These are phyloP conservation scores for Spergularia bocconei DNA, from an alignment of 148 eudicot species.

Conservation along the genomic window DNA sequence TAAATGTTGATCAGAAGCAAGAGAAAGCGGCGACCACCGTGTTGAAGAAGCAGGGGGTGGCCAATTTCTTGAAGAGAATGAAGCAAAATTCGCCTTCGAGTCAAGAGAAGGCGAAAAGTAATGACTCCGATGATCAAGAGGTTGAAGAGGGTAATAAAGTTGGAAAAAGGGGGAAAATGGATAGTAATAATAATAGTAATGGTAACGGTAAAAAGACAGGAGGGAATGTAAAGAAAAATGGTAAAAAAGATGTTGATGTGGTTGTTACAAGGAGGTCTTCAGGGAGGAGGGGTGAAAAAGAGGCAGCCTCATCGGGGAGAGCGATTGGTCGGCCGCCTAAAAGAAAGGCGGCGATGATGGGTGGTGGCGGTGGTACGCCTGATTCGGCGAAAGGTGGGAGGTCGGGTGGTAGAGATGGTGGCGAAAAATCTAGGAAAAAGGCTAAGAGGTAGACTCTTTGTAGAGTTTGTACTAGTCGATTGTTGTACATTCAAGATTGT, in stretches of 20 bases:
- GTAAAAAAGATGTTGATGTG: conserved; percentile 12
- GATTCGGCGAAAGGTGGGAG: conserved; percentile 29
- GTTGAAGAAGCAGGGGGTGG: conserved; percentile 40
- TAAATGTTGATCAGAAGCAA: conserved; percentile 24
- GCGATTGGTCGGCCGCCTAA: conserved; percentile 30
- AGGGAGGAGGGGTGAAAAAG: conserved; percentile 26
- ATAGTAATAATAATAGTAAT: neutral
- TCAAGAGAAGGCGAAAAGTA: conserved; percentile 25
- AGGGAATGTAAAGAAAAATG: conserved; percentile 16
- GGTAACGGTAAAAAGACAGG: conserved; percentile 11
- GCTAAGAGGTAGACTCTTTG: conserved; percentile 22
- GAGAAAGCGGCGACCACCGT: conserved; percentile 18
- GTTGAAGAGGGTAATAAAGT: conserved; percentile 14
- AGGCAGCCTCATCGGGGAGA: conserved; percentile 15
- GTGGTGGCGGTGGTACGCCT: conserved; percentile 20
- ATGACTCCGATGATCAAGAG: conserved; percentile 9
- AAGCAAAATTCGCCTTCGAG: conserved; percentile 36
- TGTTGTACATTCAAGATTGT: conserved; percentile 18
- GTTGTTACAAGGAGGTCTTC: conserved; percentile 20
- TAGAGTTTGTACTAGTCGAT: conserved; percentile 6
- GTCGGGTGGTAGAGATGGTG: conserved; percentile 22
- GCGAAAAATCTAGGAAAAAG: conserved; percentile 28
- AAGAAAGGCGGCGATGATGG: conserved; percentile 25
- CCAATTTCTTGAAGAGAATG: conserved; percentile 36
- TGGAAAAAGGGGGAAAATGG: neutral